Percentiles rank a stretch among this genome's conserved stretches.
phyloP scores from a whole-genome alignment of 1,284 basidiomycete species.

The Boletus chippewaensis region DNA sequence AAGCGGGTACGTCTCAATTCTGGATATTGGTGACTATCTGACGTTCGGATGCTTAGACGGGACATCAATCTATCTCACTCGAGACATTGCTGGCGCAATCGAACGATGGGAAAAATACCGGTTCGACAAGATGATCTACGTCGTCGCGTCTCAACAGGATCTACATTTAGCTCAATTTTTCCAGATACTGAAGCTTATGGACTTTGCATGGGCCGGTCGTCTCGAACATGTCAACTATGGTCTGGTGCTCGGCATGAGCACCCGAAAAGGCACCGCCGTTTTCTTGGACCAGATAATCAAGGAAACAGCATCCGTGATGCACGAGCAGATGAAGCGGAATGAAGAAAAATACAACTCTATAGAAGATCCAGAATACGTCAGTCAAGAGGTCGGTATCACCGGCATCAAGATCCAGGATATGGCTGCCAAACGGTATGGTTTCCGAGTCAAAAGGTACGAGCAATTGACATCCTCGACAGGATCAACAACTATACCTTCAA shows the following conservation, averaged over 20 bases:
- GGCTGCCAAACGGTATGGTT: slow-evolving; percentile 77
- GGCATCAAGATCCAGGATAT: slow-evolving; percentile 99
- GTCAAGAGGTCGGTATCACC: slow-evolving; percentile 86
- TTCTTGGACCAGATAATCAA: slow-evolving; percentile 95
- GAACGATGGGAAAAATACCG: slow-evolving; percentile 90
- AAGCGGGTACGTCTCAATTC: slow-evolving; percentile 40
- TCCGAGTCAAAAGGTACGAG: background rate
- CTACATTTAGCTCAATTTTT: slow-evolving; percentile 92
- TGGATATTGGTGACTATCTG: background rate
- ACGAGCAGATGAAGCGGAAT: slow-evolving; percentile 94
- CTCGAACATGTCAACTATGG: slow-evolving; percentile 93
- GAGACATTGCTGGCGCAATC: slow-evolving; percentile 91
- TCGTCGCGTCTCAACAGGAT: slow-evolving; percentile 92
- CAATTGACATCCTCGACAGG: slow-evolving; percentile 37
- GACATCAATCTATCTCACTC: slow-evolving; percentile 97
- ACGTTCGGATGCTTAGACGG: slow-evolving; percentile 57
- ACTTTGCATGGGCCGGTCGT: slow-evolving; percentile 76
- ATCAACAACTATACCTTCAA: slow-evolving; percentile 97
- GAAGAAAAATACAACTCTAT: slow-evolving; percentile 89
- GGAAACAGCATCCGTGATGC: slow-evolving; percentile 89
- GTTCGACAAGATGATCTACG: slow-evolving; percentile 99
- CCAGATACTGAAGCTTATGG: slow-evolving; percentile 91
- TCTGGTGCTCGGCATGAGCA: slow-evolving; percentile 93
- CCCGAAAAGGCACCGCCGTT: slow-evolving; percentile 94
- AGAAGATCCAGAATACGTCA: slow-evolving; percentile 80